Evolutionary conservation across 352 stramenopile species (phyloP).

Genomic region (Phytopythium mirpurense): DNA sequence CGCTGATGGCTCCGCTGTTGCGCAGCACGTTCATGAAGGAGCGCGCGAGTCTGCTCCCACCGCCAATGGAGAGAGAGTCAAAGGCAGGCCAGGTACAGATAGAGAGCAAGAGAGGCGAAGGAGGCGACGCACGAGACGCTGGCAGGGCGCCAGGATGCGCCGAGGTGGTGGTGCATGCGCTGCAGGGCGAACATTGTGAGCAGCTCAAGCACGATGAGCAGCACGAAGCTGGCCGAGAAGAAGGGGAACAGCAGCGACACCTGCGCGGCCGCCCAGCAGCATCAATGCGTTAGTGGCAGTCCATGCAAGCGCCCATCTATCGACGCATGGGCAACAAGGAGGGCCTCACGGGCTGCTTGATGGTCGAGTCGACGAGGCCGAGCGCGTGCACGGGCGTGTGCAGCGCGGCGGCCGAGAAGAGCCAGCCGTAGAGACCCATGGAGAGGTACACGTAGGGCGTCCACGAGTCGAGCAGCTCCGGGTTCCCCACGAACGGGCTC

Average conservation of each 20-base stretch:
- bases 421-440: slow-evolving; percentile 83
- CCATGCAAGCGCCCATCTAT: no score
- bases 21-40: slow-evolving; percentile 78
- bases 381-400: slow-evolving; percentile 71
- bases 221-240: slow-evolving; percentile 77
- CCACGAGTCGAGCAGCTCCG: slow-evolving; percentile 79
- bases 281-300: no score
- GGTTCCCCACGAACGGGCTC: slow-evolving; percentile 81
- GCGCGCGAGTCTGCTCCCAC: slow-evolving; percentile 44
- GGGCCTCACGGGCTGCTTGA: slow-evolving; percentile 73
- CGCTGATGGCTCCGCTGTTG: slow-evolving; percentile 78
- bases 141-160: slow-evolving; percentile 55
- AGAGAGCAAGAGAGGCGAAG: no score
- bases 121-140: slow-evolving; percentile 55
- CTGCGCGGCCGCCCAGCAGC: slow-evolving; percentile 15
- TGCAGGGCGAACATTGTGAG: slow-evolving; percentile 60
- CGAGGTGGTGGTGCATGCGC: slow-evolving; percentile 41
- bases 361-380: slow-evolving; percentile 69
- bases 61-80: no score
- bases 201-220: slow-evolving; percentile 67
- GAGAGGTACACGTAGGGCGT: slow-evolving; percentile 87
- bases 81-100: no score
- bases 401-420: slow-evolving; percentile 66
- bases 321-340: background rate
- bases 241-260: slow-evolving; percentile 85